Percentiles rank a stretch among this genome's conserved stretches.
phyloP scores from a whole-genome alignment of 371 early-diverging fungal species.

The Apophysomyces ossiformis region DNA sequence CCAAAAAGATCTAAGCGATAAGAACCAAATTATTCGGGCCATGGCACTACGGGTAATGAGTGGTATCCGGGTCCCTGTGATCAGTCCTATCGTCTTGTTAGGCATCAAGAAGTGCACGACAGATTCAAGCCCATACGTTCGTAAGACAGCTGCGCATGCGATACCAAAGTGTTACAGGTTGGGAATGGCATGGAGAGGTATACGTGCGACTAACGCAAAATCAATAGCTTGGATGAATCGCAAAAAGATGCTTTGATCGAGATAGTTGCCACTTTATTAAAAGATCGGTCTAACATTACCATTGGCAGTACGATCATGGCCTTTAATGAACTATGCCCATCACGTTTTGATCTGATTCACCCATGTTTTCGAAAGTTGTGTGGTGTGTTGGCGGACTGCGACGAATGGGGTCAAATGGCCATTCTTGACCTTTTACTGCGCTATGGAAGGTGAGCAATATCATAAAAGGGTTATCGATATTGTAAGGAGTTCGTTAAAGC shows the following conservation, averaged over 20 bases:
- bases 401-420: slow-evolving; percentile 95
- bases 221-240: slow-evolving; percentile 73
- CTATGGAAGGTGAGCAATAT: slow-evolving; percentile 68
- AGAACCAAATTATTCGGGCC: slow-evolving; percentile 89
- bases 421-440: slow-evolving; percentile 78
- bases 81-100: slow-evolving; percentile 87
- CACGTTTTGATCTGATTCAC: slow-evolving; percentile 85
- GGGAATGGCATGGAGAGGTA: neutral
- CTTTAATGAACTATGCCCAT: slow-evolving; percentile 87
- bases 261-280: slow-evolving; percentile 74
- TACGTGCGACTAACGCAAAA: neutral
- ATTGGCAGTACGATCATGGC: slow-evolving; percentile 88
- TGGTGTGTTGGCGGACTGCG: slow-evolving; percentile 81
- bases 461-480: neutral
- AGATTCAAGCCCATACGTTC: slow-evolving; percentile 92
- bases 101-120: slow-evolving; percentile 86
- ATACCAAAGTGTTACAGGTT: slow-evolving; percentile 85
- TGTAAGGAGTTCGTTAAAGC: neutral
- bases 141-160: slow-evolving; percentile 92
- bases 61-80: slow-evolving; percentile 90
- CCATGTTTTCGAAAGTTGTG: slow-evolving; percentile 90
- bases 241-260: slow-evolving; percentile 80
- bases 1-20: slow-evolving; percentile 94
- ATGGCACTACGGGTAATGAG: slow-evolving; percentile 96
- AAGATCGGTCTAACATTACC: slow-evolving; percentile 85